Evolutionary conservation across 139 green algal species (phyloP).

Genomic region (Tetradesmus obliquus): DNA sequence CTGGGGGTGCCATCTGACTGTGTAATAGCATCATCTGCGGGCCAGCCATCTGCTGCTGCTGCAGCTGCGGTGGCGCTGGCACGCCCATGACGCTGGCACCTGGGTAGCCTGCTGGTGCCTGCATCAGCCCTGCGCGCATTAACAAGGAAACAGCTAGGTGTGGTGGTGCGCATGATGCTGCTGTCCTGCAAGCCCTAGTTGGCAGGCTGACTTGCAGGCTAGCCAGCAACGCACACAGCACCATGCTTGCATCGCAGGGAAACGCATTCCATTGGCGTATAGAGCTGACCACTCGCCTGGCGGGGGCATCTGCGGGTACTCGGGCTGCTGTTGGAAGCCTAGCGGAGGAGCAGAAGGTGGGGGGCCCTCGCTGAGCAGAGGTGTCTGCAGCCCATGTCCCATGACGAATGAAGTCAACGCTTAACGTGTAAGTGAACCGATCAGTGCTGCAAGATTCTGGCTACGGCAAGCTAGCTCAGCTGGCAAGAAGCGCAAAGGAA

Average conservation of each 20-base stretch:
- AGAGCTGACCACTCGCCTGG: not conserved
- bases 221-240: not conserved
- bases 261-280: no score
- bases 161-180: not conserved
- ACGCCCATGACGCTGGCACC: not conserved
- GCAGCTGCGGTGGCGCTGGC: not conserved
- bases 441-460: no score
- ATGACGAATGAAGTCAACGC: not conserved
- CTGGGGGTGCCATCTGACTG: not conserved
- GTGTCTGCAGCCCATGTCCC: constrained; percentile 6
- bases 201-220: not conserved
- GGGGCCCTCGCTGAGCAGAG: not conserved
- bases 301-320: not conserved
- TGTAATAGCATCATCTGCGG: not conserved
- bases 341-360: not conserved
- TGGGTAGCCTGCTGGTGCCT: not conserved
- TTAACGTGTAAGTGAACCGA: no score
- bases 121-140: not conserved
- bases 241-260: not conserved
- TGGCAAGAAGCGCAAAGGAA: not conserved
- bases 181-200: not conserved
- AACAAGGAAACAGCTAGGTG: not conserved
- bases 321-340: not conserved
- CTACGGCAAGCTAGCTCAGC: not conserved
- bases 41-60: constrained; percentile 10